Base-by-base conservation (phyloP, 2,329 filamentous ascomycete species). In the Hyphodiscus sp. region DNA sequence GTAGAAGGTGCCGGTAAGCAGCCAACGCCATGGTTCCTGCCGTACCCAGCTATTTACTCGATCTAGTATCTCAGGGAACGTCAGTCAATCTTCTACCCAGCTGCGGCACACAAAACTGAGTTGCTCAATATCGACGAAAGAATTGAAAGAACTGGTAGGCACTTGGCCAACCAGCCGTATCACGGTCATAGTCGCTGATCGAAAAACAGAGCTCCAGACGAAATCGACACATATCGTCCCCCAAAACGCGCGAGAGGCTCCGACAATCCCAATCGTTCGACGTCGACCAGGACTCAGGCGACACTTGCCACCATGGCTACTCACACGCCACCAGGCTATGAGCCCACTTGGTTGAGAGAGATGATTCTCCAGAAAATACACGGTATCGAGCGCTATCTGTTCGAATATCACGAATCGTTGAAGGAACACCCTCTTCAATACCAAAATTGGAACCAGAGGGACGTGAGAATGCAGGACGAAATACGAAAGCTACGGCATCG, bases 1-100 rank as follows among this genome's bases (percentile, higher is more conserved):
- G 90, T 63, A 95, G 77, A 43, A 97, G 75, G 61, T 86, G 78
- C 66, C 91, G 79, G 73, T 96, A 97, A 41, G 89, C 90, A 66
- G 80, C 76, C 52, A 90, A 74, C 16, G 89, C 87, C 76, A 91
- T 83, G 49, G 63, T 55, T 51, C 26, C 26, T 69, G 50, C 23
- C 33, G 7, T 38, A 41, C 2, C 19, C 13, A 13, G 19, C 19
- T 23, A 5, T 23, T 23, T 45, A 20, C 43, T 13, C 19, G 19
- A 19, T 23, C 18, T 45, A 1, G 3, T 45, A 5, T 20, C 19
- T 45, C 43, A 13, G 4, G 11, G 16, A 5, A 4, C 16, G 33
- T 38, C 33, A 38, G 33, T n/a, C 11, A 38, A 38, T 38, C 33
- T 38, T 13, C 33, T 15, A 38, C 33, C 5, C 11, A 38, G 11